These are phyloP conservation scores for Phytophthora boehmeriae DNA, from an alignment of 352 stramenopile species.

Conservation along the genomic window DNA sequence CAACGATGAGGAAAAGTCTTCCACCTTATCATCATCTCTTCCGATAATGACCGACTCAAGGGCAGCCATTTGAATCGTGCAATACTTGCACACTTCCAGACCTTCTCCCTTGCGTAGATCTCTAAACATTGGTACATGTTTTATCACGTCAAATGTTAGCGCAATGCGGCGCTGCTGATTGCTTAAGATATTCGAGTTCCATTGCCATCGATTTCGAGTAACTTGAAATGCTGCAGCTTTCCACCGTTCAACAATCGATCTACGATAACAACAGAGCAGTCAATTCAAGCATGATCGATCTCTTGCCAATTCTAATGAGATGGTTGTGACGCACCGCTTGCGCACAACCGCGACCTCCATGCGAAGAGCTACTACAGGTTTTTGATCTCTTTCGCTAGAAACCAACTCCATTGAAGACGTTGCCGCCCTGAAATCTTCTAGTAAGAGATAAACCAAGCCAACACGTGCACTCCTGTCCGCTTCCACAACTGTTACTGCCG, in stretches of 20 bases:
- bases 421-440: constrained; percentile 14
- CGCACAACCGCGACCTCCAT: not conserved
- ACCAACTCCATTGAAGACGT: constrained; percentile 8
- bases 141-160: constrained; percentile 43
- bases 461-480: constrained; percentile 1
- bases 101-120: constrained; percentile 22
- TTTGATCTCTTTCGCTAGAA: constrained; percentile 2
- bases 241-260: constrained; percentile 13
- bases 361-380: no score
- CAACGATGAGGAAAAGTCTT: constrained; percentile 48
- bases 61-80: constrained; percentile 33
- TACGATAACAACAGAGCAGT: constrained; percentile 1
- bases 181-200: constrained; percentile 32
- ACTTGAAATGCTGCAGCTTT: constrained; percentile 38
- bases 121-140: constrained; percentile 35
- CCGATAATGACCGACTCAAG: constrained; percentile 40
- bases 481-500: constrained; percentile 22
- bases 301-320: no score
- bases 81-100: constrained; percentile 37
- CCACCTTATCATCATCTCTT: constrained; percentile 27
- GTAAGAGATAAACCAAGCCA: constrained; percentile 33
- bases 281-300: no score
- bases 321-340: not conserved
- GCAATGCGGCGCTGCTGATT: constrained; percentile 40
- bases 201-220: constrained; percentile 44